Conservation (phyloP, 371 early-diverging fungal species). For the Coemansia linderi region DNA sequence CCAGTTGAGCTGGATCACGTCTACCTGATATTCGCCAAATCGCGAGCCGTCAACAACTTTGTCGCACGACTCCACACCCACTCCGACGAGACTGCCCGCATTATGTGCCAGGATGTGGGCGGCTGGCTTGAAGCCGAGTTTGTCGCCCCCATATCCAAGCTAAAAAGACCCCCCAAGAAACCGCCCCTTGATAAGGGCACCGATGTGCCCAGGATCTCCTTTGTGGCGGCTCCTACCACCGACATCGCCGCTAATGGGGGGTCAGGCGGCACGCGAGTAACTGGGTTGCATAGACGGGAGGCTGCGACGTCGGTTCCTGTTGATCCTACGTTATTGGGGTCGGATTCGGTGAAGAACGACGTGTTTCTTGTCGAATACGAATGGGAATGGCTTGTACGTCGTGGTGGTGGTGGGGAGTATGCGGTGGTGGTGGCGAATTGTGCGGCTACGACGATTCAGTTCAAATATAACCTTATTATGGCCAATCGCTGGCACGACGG, state of each 20-base stretch:
- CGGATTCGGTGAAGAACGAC: slow-evolving; percentile 31
- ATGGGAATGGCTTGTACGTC: slow-evolving; percentile 44
- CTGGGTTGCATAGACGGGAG: slow-evolving; percentile 26
- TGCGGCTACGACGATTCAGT: slow-evolving; percentile 48
- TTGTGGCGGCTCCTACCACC: slow-evolving; percentile 34
- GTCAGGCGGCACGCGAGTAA: slow-evolving; percentile 26
- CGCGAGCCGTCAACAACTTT: slow-evolving; percentile 46
- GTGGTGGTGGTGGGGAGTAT: slow-evolving; percentile 39
- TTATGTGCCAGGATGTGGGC: slow-evolving; percentile 38
- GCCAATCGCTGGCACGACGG: slow-evolving; percentile 48
- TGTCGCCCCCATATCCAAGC: slow-evolving; percentile 34
- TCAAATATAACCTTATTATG: slow-evolving; percentile 52
- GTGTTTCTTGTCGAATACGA: slow-evolving; percentile 49
- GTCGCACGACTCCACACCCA: slow-evolving; percentile 35
- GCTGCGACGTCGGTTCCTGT: not conserved
- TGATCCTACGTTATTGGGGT: slow-evolving; percentile 29
- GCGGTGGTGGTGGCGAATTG: slow-evolving; percentile 51
- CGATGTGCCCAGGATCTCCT: slow-evolving; percentile 29
- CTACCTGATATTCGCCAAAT: slow-evolving; percentile 43
- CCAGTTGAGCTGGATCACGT: slow-evolving; percentile 43
- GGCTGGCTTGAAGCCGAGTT: slow-evolving; percentile 46
- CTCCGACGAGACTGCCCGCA: slow-evolving; percentile 8
- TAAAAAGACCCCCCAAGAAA: slow-evolving; percentile 21
- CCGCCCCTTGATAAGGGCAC: not conserved
- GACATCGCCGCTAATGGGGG: not conserved